Evolutionary conservation across 768 basidiomycete genomes (phyloP), one percentile per base, ranked within the genome.

Genomic region (Boletus eberwhitei): DNA sequence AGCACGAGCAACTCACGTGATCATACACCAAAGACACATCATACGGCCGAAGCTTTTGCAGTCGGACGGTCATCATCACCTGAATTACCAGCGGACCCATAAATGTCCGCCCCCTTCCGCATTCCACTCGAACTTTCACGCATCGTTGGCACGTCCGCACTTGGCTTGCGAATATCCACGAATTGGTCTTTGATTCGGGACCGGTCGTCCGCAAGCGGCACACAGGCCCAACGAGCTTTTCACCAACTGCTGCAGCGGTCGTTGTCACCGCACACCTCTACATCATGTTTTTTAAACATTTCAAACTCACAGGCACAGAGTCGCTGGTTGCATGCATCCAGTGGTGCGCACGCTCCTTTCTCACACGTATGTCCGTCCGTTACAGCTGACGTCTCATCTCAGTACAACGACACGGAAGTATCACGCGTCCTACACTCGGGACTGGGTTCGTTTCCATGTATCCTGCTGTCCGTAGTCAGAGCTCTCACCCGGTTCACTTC

Each of bases 371-470:
- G 22, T 36, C 19, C 2, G 22, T 36, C 19, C n/a, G 21, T 40
- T 17, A 9, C 24, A 3, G 8, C 35, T 44, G 37, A 49, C 29
- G 14, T 45, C 12, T 36, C 26, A 9, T 37, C 19, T 19, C 29
- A 61, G 60, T 37, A 21, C 68, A 29, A 31, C 64, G 58, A 17
- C 87, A 89, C 64, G 83, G 79, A n/a, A 62, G 67, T 47, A 68
- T 87, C 36, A 75, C 74, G n/a, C 80, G 84, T 38, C 88, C 87
- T 59, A 71, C 74, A 46, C 80, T 84, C 6, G 88, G 87, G 40
- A 86, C 84, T 47, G 88, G 88, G 88, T 88, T 58, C 39, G 78
- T 60, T 14, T 49, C 36, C 17, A 8, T n/a, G 2, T 3, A 22
- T 17, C 31, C 3, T 31, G 0, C 11, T 21, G 19, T 24, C 22